phyloP scores from a whole-genome alignment of 768 basidiomycete genomes.

The Chlorophyllum brunneum region DNA sequence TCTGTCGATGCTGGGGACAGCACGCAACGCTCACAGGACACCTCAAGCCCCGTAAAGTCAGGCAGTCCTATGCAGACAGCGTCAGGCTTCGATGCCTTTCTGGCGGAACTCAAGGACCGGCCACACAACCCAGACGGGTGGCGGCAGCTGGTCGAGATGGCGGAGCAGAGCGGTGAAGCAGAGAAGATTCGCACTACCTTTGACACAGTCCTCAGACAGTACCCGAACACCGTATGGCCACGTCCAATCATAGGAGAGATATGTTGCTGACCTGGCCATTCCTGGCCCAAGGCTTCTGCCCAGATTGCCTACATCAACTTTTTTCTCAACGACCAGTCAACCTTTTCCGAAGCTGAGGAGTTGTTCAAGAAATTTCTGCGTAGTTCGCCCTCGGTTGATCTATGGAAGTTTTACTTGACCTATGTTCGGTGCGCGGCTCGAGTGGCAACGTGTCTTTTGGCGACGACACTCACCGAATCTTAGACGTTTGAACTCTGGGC shows the following conservation, averaged over 20 bases:
- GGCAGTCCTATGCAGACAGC: constrained; percentile 18
- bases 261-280: constrained; percentile 2
- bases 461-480: constrained; percentile 11
- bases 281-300: constrained; percentile 56
- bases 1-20: background rate
- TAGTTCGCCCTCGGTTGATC: constrained; percentile 80
- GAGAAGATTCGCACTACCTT: constrained; percentile 79
- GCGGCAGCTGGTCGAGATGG: constrained; percentile 72
- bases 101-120: constrained; percentile 57
- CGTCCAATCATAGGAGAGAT: background rate
- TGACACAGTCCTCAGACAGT: constrained; percentile 76
- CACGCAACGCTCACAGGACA: background rate
- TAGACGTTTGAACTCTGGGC: constrained; percentile 64
- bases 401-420: constrained; percentile 91
- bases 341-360: constrained; percentile 75
- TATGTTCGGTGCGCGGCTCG: constrained; percentile 74
- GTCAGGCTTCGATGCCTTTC: constrained; percentile 50
- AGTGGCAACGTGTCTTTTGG: constrained; percentile 16
- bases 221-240: constrained; percentile 83
- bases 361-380: constrained; percentile 88
- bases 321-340: constrained; percentile 57
- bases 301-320: constrained; percentile 85
- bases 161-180: constrained; percentile 75
- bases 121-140: constrained; percentile 77
- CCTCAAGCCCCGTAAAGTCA: constrained; percentile 21